phyloP scores from a whole-genome alignment of 148 eudicot genomes.

The Heliamphora exappendiculata region DNA sequence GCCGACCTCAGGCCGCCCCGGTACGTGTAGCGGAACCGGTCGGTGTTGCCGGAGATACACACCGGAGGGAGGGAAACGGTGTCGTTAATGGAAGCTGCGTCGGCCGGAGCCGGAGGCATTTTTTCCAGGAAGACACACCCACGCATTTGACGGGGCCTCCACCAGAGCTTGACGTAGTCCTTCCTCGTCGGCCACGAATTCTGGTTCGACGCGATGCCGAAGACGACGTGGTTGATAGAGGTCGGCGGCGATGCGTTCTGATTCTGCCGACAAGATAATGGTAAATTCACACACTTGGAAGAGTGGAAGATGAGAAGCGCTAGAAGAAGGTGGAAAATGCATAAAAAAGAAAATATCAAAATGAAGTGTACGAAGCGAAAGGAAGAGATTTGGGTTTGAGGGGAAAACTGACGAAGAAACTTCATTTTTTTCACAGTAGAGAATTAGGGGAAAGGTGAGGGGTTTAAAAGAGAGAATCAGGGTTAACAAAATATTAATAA shows the following conservation, averaged over 20 bases:
- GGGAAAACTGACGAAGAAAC: neutral
- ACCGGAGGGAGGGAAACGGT: conserved; percentile 34
- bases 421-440: conserved; percentile 15
- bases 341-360: conserved; percentile 17
- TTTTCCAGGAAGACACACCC: conserved; percentile 63
- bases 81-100: neutral
- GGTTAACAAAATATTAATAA: no score
- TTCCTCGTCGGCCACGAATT: conserved; percentile 43
- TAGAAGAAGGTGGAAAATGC: conserved; percentile 23
- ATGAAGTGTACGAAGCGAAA: conserved; percentile 18
- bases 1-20: conserved; percentile 46
- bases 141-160: conserved; percentile 49
- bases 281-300: conserved; percentile 7
- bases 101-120: neutral
- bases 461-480: neutral
- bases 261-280: no score
- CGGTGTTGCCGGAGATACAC: conserved; percentile 48
- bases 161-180: conserved; percentile 52
- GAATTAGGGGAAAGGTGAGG: neutral
- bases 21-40: conserved; percentile 43
- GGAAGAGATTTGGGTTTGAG: conserved; percentile 13
- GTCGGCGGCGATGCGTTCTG: conserved; percentile 17
- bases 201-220: conserved; percentile 48
- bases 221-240: conserved; percentile 42
- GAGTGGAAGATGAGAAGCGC: conserved; percentile 30